phyloP scores from a whole-genome alignment of 78 protist species.

The Dictyostelium firmibasis region DNA sequence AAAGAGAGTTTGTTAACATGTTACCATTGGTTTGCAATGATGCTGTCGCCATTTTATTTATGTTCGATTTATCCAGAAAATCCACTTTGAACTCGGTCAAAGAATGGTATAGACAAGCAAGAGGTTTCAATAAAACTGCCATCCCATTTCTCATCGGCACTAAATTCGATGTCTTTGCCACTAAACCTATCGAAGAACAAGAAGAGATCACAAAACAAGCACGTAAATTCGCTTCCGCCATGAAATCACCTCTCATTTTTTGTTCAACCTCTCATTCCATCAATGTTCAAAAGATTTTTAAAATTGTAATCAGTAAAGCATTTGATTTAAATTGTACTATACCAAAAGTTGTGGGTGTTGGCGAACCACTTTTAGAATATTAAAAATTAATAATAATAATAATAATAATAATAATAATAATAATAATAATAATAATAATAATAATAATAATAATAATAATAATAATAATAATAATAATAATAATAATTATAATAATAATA shows the following conservation, averaged over 20 bases:
- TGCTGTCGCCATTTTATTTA: constrained; percentile 96
- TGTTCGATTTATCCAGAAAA: constrained; percentile 97
- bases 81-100: constrained; percentile 91
- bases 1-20: constrained; percentile 97
- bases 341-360: constrained; percentile 77
- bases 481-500: background rate
- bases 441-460: background rate
- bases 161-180: constrained; percentile 93
- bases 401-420: background rate
- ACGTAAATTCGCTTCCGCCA: constrained; percentile 94
- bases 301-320: constrained; percentile 91
- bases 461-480: background rate
- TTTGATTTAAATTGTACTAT: constrained; percentile 91
- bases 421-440: background rate
- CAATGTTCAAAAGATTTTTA: constrained; percentile 94
- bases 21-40: constrained; percentile 97
- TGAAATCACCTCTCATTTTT: constrained; percentile 97
- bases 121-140: constrained; percentile 95
- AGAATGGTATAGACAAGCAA: constrained; percentile 97
- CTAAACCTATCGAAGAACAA: constrained; percentile 89
- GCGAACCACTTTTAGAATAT: constrained; percentile 94
- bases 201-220: constrained; percentile 94
- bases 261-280: constrained; percentile 91
- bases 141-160: constrained; percentile 96
- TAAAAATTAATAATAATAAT: constrained; percentile 13